Evolutionary conservation across 2,329 filamentous ascomycete species (phyloP), one percentile per base, ranked within the genome.

Genomic region (Pseudofabraea citricarpa): DNA sequence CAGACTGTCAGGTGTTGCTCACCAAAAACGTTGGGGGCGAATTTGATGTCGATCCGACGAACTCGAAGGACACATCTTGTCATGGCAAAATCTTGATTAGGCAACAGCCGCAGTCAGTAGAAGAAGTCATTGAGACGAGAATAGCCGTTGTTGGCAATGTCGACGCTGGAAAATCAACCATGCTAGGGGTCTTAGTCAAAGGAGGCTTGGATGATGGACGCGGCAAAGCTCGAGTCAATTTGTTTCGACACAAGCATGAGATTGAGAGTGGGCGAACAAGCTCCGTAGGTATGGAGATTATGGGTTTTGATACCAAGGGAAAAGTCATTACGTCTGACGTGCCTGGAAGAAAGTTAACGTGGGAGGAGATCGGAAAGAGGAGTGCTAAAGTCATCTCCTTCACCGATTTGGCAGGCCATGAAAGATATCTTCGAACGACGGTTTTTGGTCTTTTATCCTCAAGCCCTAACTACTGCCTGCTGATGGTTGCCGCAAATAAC

Each of bases 401-500:
- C 65, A 94, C 88, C 24, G 93, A 98, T 64, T 71, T 98, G 53
- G 93, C 93, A 5, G 93, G 93, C 22, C 93, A 98, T 68, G 93
- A 97, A 70, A 81, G 88, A 40, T 98, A 98, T 62, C 73, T 98
- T 39, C 81, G 93, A 24, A 98, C 93, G 2, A 98, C 93, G 0
- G 91, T 98, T 20, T 98, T 98, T 60, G 93, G 93, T 2, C 75
- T 98, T 54, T 71, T 98, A 19, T 95, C 89, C 43, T 94, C 88
- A 66, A 94, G 90, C 69, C 93, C 93, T 0, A 95, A 97, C 60
- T 98, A 97, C 70, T 97, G 93, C 62, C 69, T 98, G 21, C 79
- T 98, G 37, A 98, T 98, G 93, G 93, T 98, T 0, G 93, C 93
- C 10, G 93, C 93, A 15, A 98, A 98, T 58, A 97, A 98, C 60